Evolutionary conservation across 1,139 yeast species (phyloP).

Genomic region (Geotrichum carabidarum): DNA sequence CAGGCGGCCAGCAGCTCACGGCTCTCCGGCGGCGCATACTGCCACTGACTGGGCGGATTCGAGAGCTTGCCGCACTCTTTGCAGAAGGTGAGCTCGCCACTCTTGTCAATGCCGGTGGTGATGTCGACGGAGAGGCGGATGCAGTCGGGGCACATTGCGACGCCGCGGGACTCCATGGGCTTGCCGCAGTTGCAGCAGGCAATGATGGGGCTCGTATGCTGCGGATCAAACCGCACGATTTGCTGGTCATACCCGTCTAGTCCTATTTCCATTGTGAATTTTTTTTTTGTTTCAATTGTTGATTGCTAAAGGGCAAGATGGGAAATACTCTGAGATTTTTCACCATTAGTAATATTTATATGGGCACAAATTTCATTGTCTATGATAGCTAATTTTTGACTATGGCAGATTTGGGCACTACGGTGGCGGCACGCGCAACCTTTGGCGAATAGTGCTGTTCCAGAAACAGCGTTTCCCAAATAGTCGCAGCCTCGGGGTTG

Average conservation of each 20-base stretch:
- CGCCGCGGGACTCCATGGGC: constrained; percentile 85
- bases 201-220: constrained; percentile 66
- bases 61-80: constrained; percentile 92
- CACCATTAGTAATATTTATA: background rate
- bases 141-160: constrained; percentile 97
- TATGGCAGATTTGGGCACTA: constrained; percentile 23
- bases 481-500: constrained; percentile 80
- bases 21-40: constrained; percentile 83
- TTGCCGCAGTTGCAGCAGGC: constrained; percentile 98
- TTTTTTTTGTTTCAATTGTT: background rate
- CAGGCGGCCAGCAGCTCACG: constrained; percentile 88
- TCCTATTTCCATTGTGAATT: constrained; percentile 8
- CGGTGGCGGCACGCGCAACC: constrained; percentile 52
- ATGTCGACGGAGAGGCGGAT: constrained; percentile 89
- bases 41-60: constrained; percentile 93
- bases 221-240: constrained; percentile 31
- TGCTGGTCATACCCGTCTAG: constrained; percentile 13
- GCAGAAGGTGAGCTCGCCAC: constrained; percentile 85
- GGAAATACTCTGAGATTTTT: background rate
- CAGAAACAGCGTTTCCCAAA: constrained; percentile 80
- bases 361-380: background rate
- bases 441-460: constrained; percentile 78
- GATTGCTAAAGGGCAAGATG: background rate
- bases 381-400: constrained; percentile 4
- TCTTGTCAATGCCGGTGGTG: constrained; percentile 91